Base-by-base conservation (phyloP, 306 rosid genomes). In the Quercus glauca region DNA sequence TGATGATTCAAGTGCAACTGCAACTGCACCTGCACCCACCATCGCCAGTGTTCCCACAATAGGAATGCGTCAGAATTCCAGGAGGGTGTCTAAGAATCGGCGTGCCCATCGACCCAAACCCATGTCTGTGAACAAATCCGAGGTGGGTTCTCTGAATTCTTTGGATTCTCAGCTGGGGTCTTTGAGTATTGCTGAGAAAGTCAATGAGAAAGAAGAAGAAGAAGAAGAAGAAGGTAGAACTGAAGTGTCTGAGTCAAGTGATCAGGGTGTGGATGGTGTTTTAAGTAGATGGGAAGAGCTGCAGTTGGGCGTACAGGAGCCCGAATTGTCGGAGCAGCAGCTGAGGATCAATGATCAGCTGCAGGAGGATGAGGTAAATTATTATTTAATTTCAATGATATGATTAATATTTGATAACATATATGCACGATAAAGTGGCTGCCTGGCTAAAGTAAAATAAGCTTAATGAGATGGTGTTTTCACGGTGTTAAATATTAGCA, bases 361-460 rank as follows among this genome's bases (percentile, higher is more conserved):
- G 74, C 97, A 94, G 89, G 88, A 80, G 83, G 93, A 94, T 76
- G 98, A 94, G 98, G 98, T 94, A 79, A 20, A 19, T 45, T 68
- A 3, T 49, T 12, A 49, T 12, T 61, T 29, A 52, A 52, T 28
- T 43, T 37, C 45, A 37, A 37, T 7, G 45, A 37, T 37, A 7
- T 7, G 45, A 37, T 37, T 37, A 8, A 41, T 41, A 0, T 41
- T 41, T 41, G 45, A 41, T 64, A 18, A 8, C 31, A 29, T 29
- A 26, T 64, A 6, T 29, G 8, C 45, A 1, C 3, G 45, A 64
- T 64, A 4, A 18, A 33, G 49, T 67, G 8, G 17, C 49, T 67
- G 52, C n/a, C 72, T 67, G 26, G 52, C 72, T 45, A 67, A 67
- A 18, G 69, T 63, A 37, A 15, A 63, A 63, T 63, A 15, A 63